Percentiles rank a stretch among this genome's conserved stretches.
These are phyloP conservation scores for Ogataea minuta DNA, from an alignment of 805 yeast genomes.

Conservation along the genomic window DNA sequence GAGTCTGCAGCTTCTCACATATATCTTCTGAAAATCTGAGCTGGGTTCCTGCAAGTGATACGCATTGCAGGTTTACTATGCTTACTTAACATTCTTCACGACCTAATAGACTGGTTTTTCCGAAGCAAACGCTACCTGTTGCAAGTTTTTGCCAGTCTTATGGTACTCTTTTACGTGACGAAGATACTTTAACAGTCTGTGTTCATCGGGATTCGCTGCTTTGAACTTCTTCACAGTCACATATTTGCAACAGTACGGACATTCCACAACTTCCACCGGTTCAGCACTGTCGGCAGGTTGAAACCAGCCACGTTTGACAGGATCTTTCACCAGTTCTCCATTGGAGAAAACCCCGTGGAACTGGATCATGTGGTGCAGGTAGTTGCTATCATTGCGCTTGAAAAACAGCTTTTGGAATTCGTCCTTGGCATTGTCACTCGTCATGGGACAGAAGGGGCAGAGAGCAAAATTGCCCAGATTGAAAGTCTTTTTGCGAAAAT, in stretches of 20 bases:
- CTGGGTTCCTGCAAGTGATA: no score
- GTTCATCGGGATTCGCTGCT: conserved; percentile 17
- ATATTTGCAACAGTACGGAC: conserved; percentile 27
- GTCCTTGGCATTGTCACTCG: conserved; percentile 16
- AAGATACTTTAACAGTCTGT: conserved; percentile 28
- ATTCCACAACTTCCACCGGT: conserved; percentile 27
- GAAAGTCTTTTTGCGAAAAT: conserved; percentile 8
- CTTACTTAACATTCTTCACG: no score
- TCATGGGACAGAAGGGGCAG: conserved; percentile 30
- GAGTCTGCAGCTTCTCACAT: no score
- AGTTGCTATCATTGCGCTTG: conserved; percentile 31
- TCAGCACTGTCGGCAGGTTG: conserved; percentile 8
- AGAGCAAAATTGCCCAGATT: conserved; percentile 29
- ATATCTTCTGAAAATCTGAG: no score
- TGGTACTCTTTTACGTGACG: conserved; percentile 32
- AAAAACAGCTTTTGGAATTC: conserved; percentile 23
- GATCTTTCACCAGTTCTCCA: conserved; percentile 28
- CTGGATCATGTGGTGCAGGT: conserved; percentile 33
- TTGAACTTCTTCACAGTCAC: conserved; percentile 24
- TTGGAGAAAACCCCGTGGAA: conserved; percentile 34
- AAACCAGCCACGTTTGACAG: conserved; percentile 26
- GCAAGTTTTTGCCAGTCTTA: conserved; percentile 28
- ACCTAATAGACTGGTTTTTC: background rate
- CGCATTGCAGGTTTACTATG: no score
- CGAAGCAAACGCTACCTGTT: conserved; percentile 13